Evolutionary conservation across 129 eudicot genomes (phyloP), one percentile per base, ranked within the genome.

Genomic region (Artemisia argyi): DNA sequence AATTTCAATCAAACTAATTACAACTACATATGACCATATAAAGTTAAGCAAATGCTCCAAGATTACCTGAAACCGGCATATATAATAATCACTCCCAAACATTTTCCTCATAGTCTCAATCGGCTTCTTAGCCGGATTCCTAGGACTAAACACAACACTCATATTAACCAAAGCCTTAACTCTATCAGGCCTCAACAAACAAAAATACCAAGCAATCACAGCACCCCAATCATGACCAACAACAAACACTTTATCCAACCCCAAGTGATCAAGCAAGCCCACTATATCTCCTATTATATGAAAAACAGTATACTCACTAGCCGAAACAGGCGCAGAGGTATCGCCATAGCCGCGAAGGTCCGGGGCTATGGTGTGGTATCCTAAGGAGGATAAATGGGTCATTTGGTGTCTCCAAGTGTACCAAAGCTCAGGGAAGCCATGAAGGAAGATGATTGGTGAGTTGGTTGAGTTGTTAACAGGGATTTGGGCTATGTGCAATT

Each of bases 361-460:
- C 11, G 65, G 65, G 6, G 44, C 65, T 35, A 61, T 61, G 0
- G 66, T 61, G 15, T 8, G 66, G 66, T 61, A 61, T 20, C 66
- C 66, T 61, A 61, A 28, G 1, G 66, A 61, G 0, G 66, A 61
- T 28, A 61, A n/a, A 61, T 61, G 42, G 17, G 15, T 35, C 66
- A 61, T 61, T 42, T 61, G 66, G 66, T 61, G 76, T 14, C 76
- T 66, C 76, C 76, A 72, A 11, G 76, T 7, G 59, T 72, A 72
- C 66, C 66, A 61, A 28, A 61, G 66, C 32, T 61, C 66, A 7
- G 66, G 66, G 66, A 26, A 61, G 32, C 66, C 66, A n/a, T 61
- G 66, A n/a, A 61, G 15, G 46, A 61, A 61, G 46, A 61, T 35
- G 46, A 61, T 61, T 61, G 46, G 66, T 26, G 46, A 10, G 57